Evolutionary conservation across 495 filamentous ascomycete species (phyloP).

Genomic region (Neurospora hispaniola): DNA sequence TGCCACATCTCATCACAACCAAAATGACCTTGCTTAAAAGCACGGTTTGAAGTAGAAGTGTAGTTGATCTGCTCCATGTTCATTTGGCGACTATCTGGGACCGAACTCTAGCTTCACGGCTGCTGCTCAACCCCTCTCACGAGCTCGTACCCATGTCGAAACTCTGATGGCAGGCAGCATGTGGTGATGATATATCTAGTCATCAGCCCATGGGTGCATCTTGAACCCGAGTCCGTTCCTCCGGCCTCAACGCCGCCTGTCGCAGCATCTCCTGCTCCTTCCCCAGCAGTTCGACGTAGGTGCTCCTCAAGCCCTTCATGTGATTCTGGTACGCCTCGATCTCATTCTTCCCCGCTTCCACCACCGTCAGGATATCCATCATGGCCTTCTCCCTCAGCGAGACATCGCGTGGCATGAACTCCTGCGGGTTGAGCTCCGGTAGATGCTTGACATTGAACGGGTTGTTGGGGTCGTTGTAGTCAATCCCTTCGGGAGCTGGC

Average conservation of each 20-base stretch:
- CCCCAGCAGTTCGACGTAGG: slow-evolving; percentile 13
- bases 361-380: slow-evolving; percentile 11
- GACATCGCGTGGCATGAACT: neutral
- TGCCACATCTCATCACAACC: slow-evolving; percentile 33
- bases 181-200: neutral
- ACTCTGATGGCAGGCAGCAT: neutral
- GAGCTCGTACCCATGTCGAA: neutral
- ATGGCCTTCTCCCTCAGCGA: slow-evolving; percentile 14
- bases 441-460: slow-evolving; percentile 2
- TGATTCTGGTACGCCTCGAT: slow-evolving; percentile 10
- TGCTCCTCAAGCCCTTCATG: slow-evolving; percentile 10
- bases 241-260: slow-evolving; percentile 14
- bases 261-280: slow-evolving; percentile 14
- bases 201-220: slow-evolving; percentile 1
- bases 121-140: neutral
- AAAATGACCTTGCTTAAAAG: neutral
- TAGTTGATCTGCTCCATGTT: neutral
- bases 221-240: slow-evolving; percentile 7
- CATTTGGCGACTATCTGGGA: neutral
- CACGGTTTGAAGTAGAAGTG: neutral
- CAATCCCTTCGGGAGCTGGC: slow-evolving; percentile 5
- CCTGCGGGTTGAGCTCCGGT: neutral
- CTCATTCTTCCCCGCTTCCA: slow-evolving; percentile 10
- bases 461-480: slow-evolving; percentile 13
- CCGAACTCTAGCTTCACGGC: neutral